Base-by-base conservation (phyloP, 2,329 filamentous ascomycete genomes). In the Xylariaceae sp. region DNA sequence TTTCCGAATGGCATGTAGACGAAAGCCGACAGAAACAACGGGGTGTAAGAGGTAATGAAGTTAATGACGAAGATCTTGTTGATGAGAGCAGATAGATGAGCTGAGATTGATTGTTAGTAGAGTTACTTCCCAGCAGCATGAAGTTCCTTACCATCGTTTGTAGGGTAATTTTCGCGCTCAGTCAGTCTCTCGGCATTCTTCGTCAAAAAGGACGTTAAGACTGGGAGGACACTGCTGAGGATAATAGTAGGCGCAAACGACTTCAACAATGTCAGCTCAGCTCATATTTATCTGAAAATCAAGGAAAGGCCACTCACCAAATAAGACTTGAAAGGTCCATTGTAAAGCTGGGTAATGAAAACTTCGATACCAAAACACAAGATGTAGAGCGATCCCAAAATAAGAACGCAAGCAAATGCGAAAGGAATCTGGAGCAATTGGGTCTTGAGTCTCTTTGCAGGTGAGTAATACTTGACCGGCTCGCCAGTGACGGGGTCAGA, bases 41-140 rank as follows among this genome's bases (percentile, higher is more conserved):
- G 89, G 55, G 96, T 85, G 72, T 97, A 97, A 0, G 92, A 96
- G 4, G 92, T 96, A 75, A 97, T 93, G 75, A 97, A 96, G 77
- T 97, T 96, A 70, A 97, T 84, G 11, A 97, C 86, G 70, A 99
- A 97, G 39, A 96, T 88, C 78, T 99, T 99, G 60, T 90, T 87
- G 0, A 94, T 90, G 71, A 96, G 83, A 1, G 92, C 89, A 17
- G 89, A 85, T 61, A 96, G 86, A 68, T 96, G 89, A 11, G 87
- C 87, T 86, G 64, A 8, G 23, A 4, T 6, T 52, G 4, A 15
- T 51, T 18, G 35, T 69, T 57, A 66, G 62, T 57, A 71, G 60
- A 68, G 60, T 11, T 49, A 42, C 39, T 53, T 53, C n/a, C 9
- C 17, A 35, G 17, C 1, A 2, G 13, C 50, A 11, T 39, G 2